Conservation (phyloP, 495 filamentous ascomycete species). For the Talaromyces ruber region DNA sequence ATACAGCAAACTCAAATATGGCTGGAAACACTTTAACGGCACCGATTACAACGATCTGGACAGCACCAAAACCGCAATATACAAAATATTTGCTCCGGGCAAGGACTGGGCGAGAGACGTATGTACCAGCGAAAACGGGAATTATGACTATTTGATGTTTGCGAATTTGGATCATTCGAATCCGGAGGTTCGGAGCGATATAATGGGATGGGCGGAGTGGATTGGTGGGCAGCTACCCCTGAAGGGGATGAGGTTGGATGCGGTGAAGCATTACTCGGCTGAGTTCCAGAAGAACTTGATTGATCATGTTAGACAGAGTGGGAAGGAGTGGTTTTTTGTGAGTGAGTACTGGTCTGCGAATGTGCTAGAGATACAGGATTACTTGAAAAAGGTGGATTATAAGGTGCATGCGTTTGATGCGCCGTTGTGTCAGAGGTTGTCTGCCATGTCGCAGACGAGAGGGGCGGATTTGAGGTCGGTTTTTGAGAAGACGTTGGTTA, state of each 20-base stretch:
- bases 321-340: conserved; percentile 54
- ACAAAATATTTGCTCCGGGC: conserved; percentile 54
- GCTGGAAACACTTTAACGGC: conserved; percentile 63
- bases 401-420: conserved; percentile 58
- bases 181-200: conserved; percentile 54
- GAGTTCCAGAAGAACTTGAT: conserved; percentile 56
- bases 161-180: conserved; percentile 60
- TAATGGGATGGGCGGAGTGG: conserved; percentile 61
- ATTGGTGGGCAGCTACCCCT: conserved; percentile 48
- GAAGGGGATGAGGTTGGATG: conserved; percentile 66
- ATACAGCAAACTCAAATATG: conserved; percentile 56
- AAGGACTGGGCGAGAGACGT: conserved; percentile 62
- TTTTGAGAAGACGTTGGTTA: conserved; percentile 52
- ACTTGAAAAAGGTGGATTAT: conserved; percentile 51
- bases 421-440: conserved; percentile 59
- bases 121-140: conserved; percentile 52
- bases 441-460: conserved; percentile 37
- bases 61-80: conserved; percentile 49
- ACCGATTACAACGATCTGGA: conserved; percentile 58
- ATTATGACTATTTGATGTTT: conserved; percentile 66
- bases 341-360: conserved; percentile 68
- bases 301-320: conserved; percentile 34
- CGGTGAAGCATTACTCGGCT: conserved; percentile 62
- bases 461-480: conserved; percentile 51
- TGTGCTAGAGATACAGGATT: conserved; percentile 41